Evolutionary conservation across 2,329 filamentous ascomycete genomes (phyloP).

Genomic region (Mycocentrospora acerina): DNA sequence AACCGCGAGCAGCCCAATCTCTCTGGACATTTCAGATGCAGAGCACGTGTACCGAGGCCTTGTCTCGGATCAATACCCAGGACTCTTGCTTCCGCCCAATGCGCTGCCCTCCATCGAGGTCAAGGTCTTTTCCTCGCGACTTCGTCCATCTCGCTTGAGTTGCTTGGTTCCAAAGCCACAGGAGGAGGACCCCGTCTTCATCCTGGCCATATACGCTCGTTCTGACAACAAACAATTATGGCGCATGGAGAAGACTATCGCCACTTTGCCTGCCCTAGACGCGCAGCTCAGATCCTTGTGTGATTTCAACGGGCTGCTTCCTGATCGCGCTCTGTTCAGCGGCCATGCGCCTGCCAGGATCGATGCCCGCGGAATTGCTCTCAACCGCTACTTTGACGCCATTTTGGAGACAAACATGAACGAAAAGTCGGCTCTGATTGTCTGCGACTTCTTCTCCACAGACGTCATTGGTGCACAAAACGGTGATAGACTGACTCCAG

Average conservation of each 20-base stretch:
- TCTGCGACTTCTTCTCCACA: constrained; percentile 82
- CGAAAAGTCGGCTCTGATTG: constrained; percentile 70
- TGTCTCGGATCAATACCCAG: constrained; percentile 82
- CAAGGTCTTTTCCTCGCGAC: constrained; percentile 87
- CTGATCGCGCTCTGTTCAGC: constrained; percentile 82
- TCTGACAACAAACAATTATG: constrained; percentile 78
- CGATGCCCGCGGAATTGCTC: constrained; percentile 76
- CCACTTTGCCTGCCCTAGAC: constrained; percentile 79
- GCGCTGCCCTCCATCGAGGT: constrained; percentile 83
- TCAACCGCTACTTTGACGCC: constrained; percentile 84
- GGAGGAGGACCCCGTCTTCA: constrained; percentile 94
- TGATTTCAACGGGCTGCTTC: constrained; percentile 73
- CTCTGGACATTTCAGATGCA: constrained; percentile 35
- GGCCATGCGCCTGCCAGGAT: constrained; percentile 93
- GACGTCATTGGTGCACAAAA: constrained; percentile 63
- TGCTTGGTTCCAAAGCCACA: constrained; percentile 75
- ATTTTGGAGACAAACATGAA: constrained; percentile 82
- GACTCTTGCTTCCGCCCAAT: constrained; percentile 82
- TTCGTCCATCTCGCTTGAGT: constrained; percentile 87
- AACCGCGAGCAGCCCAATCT: constrained; percentile 26
- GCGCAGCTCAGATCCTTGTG: constrained; percentile 73
- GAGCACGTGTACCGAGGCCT: constrained; percentile 72
- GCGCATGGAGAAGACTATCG: constrained; percentile 90
- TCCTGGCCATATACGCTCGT: constrained; percentile 79
- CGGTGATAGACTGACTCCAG: constrained; percentile 57